These are phyloP conservation scores for Alternaria burnsii DNA, from an alignment of 2,329 filamentous ascomycete species.

Conservation along the genomic window DNA sequence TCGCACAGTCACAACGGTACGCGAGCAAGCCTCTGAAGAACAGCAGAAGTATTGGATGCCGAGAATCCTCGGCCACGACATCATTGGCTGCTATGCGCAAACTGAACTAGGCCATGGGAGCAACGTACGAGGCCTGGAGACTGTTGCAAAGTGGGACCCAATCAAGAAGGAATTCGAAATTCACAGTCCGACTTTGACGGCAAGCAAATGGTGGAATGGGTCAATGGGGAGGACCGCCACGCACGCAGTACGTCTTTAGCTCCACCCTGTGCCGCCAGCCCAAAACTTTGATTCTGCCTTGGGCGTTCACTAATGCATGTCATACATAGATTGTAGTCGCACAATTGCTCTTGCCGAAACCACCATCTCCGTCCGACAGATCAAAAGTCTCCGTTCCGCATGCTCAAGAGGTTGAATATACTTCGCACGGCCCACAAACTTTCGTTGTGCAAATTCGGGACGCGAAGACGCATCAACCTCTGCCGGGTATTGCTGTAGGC, in stretches of 20 bases:
- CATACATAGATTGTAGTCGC: conserved; percentile 58
- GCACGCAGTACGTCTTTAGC: conserved; percentile 51
- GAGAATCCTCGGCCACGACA: conserved; percentile 59
- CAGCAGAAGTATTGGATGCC: conserved; percentile 61
- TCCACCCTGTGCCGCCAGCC: conserved; percentile 4
- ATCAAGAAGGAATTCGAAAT: conserved; percentile 58
- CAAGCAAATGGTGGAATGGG: conserved; percentile 66
- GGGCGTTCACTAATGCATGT: conserved; percentile 15
- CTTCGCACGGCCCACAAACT: conserved; percentile 60
- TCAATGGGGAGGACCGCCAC: conserved; percentile 63
- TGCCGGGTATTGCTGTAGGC: conserved; percentile 60
- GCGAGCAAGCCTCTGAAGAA: conserved; percentile 59
- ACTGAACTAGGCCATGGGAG: conserved; percentile 63
- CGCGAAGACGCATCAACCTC: conserved; percentile 57
- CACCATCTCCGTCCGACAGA: not conserved
- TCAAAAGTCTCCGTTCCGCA: conserved; percentile 24
- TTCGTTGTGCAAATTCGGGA: conserved; percentile 64
- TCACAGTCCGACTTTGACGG: conserved; percentile 61
- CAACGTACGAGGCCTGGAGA: conserved; percentile 61
- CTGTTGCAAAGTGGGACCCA: conserved; percentile 58
- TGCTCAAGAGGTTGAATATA: conserved; percentile 36
- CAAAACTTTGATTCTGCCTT: conserved; percentile 19
- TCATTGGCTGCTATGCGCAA: conserved; percentile 62
- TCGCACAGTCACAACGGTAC: conserved; percentile 55
- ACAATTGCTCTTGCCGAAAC: conserved; percentile 57